Conservation (phyloP, 495 filamentous ascomycete genomes). For the Hypoxylon lienhwacheense region DNA sequence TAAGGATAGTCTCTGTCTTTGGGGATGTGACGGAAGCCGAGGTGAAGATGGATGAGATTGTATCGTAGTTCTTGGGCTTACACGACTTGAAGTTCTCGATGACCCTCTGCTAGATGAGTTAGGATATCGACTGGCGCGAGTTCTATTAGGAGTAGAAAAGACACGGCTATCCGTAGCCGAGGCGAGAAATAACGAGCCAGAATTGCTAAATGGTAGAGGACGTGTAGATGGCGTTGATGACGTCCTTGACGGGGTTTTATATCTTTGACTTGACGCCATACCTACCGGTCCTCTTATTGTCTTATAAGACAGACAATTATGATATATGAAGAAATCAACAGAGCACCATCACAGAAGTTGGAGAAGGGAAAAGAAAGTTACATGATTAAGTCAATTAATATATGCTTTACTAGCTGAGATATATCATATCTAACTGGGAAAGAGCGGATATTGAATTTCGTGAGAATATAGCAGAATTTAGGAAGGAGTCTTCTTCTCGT, state of each 20-base stretch:
- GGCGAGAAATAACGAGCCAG: constrained; percentile 18
- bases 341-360: too few species aligned
- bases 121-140: constrained; percentile 3
- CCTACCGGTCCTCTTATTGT: too few species aligned
- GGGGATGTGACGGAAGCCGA: constrained; percentile 26
- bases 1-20: constrained; percentile 34
- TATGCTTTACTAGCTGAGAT: too few species aligned
- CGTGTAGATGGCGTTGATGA: constrained; percentile 11
- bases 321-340: too few species aligned
- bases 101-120: constrained; percentile 15
- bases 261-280: constrained; percentile 22
- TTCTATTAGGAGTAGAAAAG: constrained; percentile 23
- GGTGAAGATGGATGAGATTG: constrained; percentile 32
- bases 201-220: constrained; percentile 14
- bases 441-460: too few species aligned
- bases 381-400: too few species aligned
- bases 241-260: constrained; percentile 16
- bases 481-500: too few species aligned
- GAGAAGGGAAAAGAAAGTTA: too few species aligned
- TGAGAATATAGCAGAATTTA: too few species aligned
- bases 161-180: constrained; percentile 13
- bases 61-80: constrained; percentile 1
- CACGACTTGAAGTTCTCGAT: constrained; percentile 12
- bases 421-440: too few species aligned
- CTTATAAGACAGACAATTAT: too few species aligned